phyloP scores from a whole-genome alignment of 1,284 basidiomycete genomes.

The Ganoderma lucidum region DNA sequence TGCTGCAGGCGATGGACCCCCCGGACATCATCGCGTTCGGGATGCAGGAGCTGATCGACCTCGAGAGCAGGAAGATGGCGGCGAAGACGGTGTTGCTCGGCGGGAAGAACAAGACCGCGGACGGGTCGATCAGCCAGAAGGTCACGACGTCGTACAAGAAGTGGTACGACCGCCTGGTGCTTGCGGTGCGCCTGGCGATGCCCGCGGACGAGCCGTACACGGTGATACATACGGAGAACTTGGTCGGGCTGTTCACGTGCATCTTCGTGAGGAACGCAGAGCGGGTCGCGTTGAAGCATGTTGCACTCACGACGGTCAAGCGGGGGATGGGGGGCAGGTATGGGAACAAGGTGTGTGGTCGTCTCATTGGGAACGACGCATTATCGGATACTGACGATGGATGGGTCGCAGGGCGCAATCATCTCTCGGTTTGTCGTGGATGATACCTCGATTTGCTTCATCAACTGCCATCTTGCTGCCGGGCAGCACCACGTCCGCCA shows the following conservation, averaged over 20 bases:
- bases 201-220: slow-evolving; percentile 76
- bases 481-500: slow-evolving; percentile 86
- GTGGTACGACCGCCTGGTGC: slow-evolving; percentile 86
- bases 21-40: slow-evolving; percentile 95
- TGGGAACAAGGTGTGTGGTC: slow-evolving; percentile 92
- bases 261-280: slow-evolving; percentile 84
- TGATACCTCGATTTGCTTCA: slow-evolving; percentile 91
- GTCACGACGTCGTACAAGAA: slow-evolving; percentile 86
- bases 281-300: slow-evolving; percentile 68
- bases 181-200: slow-evolving; percentile 76
- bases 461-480: slow-evolving; percentile 97
- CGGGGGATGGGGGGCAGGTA: slow-evolving; percentile 92
- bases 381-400: too few species aligned
- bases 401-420: slow-evolving; percentile 95
- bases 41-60: slow-evolving; percentile 95
- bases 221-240: slow-evolving; percentile 85
- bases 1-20: slow-evolving; percentile 70
- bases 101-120: slow-evolving; percentile 69
- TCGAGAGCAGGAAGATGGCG: slow-evolving; percentile 90
- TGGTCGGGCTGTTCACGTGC: slow-evolving; percentile 92
- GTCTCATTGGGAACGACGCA: too few species aligned
- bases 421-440: slow-evolving; percentile 90
- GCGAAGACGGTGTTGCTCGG: slow-evolving; percentile 90
- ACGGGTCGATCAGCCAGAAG: slow-evolving; percentile 76
- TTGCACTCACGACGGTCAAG: slow-evolving; percentile 85